phyloP scores from a whole-genome alignment of 306 rosid genomes.

The Cicer pinnatifidum region DNA sequence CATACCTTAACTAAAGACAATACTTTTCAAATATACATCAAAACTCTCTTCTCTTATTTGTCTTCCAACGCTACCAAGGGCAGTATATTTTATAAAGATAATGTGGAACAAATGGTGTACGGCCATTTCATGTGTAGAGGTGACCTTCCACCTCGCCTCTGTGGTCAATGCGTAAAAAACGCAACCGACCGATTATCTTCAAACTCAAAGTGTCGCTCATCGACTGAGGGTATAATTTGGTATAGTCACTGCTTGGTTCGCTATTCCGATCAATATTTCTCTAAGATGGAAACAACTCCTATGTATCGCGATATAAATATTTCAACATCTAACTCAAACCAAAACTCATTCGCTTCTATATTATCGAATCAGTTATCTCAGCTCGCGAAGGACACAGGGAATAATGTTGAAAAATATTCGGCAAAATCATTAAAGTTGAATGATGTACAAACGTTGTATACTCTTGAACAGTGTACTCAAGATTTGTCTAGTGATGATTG shows the following conservation, averaged over 20 bases:
- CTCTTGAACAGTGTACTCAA: not conserved
- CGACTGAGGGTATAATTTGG: slow-evolving; percentile 6
- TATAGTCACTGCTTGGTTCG: slow-evolving; percentile 5
- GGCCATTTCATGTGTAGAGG: slow-evolving; percentile 37
- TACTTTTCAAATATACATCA: not conserved
- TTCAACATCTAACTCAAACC: not conserved
- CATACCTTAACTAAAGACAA: not conserved
- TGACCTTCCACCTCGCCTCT: not conserved
- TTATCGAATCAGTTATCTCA: not conserved
- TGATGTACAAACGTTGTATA: not conserved
- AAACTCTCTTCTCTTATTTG: slow-evolving; percentile 14
- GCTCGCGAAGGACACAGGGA: not conserved
- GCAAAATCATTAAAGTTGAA: not conserved
- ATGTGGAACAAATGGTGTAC: not conserved
- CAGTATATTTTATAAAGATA: fast-evolving
- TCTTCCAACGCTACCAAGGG: slow-evolving; percentile 16
- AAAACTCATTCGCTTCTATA: not conserved
- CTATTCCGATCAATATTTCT: not conserved
- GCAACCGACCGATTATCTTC: not conserved
- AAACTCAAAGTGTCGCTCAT: not conserved
- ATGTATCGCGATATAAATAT: not conserved
- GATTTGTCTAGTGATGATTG: not conserved
- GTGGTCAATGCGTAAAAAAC: not conserved
- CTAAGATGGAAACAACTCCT: not conserved
- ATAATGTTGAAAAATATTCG: not conserved